These are phyloP conservation scores for Penicillium coprophilum DNA, from an alignment of 495 filamentous ascomycete genomes.

Conservation along the genomic window DNA sequence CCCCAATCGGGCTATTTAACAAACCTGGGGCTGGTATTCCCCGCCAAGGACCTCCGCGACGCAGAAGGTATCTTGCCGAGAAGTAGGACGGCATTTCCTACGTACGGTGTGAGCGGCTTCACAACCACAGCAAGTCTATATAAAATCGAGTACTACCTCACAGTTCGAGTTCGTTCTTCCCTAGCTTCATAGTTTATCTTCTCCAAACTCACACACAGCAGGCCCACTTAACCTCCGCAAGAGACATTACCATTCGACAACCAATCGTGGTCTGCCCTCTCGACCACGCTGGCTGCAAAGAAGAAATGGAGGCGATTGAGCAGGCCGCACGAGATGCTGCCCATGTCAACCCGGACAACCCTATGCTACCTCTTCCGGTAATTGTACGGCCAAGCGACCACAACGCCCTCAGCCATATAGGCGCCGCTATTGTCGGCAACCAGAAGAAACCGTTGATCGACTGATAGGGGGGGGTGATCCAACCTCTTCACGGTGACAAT, in stretches of 20 bases:
- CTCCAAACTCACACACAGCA: conserved; percentile 35
- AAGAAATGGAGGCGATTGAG: conserved; percentile 97
- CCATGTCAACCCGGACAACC: conserved; percentile 82
- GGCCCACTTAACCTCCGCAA: conserved; percentile 87
- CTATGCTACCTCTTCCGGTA: conserved; percentile 75
- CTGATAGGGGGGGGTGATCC: conserved; percentile 37
- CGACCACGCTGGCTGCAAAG: conserved; percentile 92
- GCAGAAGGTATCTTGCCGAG: conserved; percentile 83
- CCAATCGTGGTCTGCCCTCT: conserved; percentile 95
- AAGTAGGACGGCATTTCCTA: conserved; percentile 82
- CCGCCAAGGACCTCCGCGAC: conserved; percentile 85
- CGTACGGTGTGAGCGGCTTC: conserved; percentile 84
- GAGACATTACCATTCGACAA: conserved; percentile 87
- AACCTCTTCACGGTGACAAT: not conserved
- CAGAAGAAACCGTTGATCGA: conserved; percentile 89
- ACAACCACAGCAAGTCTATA: conserved; percentile 93
- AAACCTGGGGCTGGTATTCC: conserved; percentile 87
- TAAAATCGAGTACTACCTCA: conserved; percentile 96
- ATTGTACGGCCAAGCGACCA: conserved; percentile 79
- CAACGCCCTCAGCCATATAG: conserved; percentile 72
- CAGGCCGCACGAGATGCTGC: conserved; percentile 90
- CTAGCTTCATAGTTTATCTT: not conserved
- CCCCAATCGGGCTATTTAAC: conserved; percentile 87
- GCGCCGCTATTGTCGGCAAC: conserved; percentile 80
- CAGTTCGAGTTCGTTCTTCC: conserved; percentile 71